Evolutionary conservation across 371 early-diverging fungal genomes (phyloP).

Genomic region (Conidiobolus incongruus): DNA sequence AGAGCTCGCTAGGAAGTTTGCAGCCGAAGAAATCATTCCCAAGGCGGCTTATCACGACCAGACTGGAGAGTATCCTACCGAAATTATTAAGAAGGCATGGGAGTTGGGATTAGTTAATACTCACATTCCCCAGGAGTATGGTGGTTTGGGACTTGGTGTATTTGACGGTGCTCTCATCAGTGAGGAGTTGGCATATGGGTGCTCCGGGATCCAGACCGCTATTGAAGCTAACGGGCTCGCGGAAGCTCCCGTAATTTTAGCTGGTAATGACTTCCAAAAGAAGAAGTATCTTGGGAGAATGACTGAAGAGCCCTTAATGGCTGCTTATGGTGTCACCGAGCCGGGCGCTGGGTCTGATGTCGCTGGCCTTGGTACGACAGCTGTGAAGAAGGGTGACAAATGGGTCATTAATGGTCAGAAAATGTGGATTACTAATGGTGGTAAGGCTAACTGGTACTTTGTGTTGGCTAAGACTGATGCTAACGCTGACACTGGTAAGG

Average conservation of each 20-base stretch:
- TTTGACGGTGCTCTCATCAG: slow-evolving; percentile 72
- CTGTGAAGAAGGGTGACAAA: slow-evolving; percentile 62
- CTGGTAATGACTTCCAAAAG: slow-evolving; percentile 70
- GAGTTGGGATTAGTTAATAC: slow-evolving; percentile 85
- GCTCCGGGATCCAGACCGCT: slow-evolving; percentile 91
- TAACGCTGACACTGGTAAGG: slow-evolving; percentile 54
- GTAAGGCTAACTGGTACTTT: slow-evolving; percentile 96
- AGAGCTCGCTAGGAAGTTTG: slow-evolving; percentile 82
- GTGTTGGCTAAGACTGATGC: slow-evolving; percentile 82
- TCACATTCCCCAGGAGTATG: slow-evolving; percentile 70
- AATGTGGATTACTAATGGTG: slow-evolving; percentile 95
- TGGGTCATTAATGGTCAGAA: slow-evolving; percentile 80
- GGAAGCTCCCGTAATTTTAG: slow-evolving; percentile 78
- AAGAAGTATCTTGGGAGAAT: slow-evolving; percentile 84
- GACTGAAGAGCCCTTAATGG: slow-evolving; percentile 41
- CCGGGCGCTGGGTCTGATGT: slow-evolving; percentile 91
- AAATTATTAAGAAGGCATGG: slow-evolving; percentile 90
- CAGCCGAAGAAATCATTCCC: slow-evolving; percentile 76
- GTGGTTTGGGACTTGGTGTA: slow-evolving; percentile 81
- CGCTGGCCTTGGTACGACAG: slow-evolving; percentile 65
- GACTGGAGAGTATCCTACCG: slow-evolving; percentile 81
- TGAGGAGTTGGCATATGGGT: slow-evolving; percentile 92
- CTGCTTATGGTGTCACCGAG: slow-evolving; percentile 90
- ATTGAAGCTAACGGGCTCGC: slow-evolving; percentile 91
- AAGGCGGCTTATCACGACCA: slow-evolving; percentile 83